Evolutionary conservation across 331 rosid genomes (phyloP), one percentile per base, ranked within the genome.

Genomic region (Acacia pycnantha): DNA sequence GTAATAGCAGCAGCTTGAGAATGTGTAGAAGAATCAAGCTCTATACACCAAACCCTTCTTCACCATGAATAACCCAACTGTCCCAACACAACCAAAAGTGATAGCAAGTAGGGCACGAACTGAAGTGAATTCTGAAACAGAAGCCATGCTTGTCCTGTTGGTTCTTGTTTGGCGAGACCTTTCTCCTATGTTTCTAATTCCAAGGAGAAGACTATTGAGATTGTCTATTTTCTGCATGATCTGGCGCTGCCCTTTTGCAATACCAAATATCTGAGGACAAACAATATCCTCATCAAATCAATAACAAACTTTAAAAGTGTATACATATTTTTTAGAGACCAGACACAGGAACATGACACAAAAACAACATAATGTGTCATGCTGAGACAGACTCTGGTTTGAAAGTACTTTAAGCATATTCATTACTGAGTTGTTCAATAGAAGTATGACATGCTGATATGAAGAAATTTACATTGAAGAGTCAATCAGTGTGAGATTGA

Each of bases 191-290:
- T 82, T 82, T 65, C 88, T 91, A 33, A 91, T 82, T 54, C 89
- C 92, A 33, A 90, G 88, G 62, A 96, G 83, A 78, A 92, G 94
- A 76, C 77, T 91, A 85, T 78, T 86, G 67, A 96, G 94, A 82
- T 86, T 88, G 87, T 94, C 97, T 50, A 96, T 61, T 69, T 96
- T 98, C 82, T 91, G 97, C 89, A 90, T 87, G 35, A 96, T 87
- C 81, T 94, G 98, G 48, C 97, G 93, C 82, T 96, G 99, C 5
- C 97, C 87, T 61, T 92, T 88, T 4, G 86, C 77, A 19, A 94
- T 87, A 47, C 87, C 79, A 13, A 90, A 90, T 85, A 96, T 84
- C 99, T 96, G 90, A 70, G 37, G n/a, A 77, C 81, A 83, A 46
- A 79, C 0, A 59, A 41, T 3, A 67, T 40, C 41, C 77, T 33